Evolutionary conservation across 352 stramenopile genomes (phyloP), one percentile per base, ranked within the genome.

Genomic region (Phytophthora sp.): DNA sequence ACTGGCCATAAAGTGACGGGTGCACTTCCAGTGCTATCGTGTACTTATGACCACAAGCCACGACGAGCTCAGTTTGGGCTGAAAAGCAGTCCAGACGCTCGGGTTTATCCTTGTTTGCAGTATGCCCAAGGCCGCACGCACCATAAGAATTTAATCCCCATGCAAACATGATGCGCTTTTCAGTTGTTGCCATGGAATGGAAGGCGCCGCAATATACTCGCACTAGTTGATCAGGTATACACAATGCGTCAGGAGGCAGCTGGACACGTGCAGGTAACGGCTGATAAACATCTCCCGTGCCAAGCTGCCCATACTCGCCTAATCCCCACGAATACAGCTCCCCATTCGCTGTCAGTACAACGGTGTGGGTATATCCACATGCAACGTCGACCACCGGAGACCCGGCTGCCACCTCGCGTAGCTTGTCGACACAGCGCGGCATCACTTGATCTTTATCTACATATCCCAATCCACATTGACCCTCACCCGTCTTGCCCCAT

Each of bases 251-350:
- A 33, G 42, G 15, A 33, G 60, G 50, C 13, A 91, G 64, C 31
- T 93, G 83, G 11, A 95, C 77, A 27, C 73, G 66, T 16, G 90
- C 81, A 15, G 86, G 86, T 13, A 93, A 41, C 0, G 86, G 86
- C 46, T 95, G 84, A 62, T 95, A 95, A 6, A 95, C 85, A 44
- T 90, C 80, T 0, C 90, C 89, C 50, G 95, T 94, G 5, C 93
- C 93, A 15, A 97, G 83, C 33, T 96, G 81, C 0, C 93, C 93
- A 57, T 97, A 97, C 56, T 98, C 89, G 23, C 93, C 93, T 4
- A 93, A 67, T 31, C 93, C 93, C 90, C 89, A 97, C 12, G 89
- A 94, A 66, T 91, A 97, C 16, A 97, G 63, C 36, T 97, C 86
- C 4, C 89, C 88, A 24, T 69, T 73, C 1, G 74, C 80, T 1